Base-by-base conservation (phyloP, 1,139 yeast genomes). In the Sugiyamaella novakii region DNA sequence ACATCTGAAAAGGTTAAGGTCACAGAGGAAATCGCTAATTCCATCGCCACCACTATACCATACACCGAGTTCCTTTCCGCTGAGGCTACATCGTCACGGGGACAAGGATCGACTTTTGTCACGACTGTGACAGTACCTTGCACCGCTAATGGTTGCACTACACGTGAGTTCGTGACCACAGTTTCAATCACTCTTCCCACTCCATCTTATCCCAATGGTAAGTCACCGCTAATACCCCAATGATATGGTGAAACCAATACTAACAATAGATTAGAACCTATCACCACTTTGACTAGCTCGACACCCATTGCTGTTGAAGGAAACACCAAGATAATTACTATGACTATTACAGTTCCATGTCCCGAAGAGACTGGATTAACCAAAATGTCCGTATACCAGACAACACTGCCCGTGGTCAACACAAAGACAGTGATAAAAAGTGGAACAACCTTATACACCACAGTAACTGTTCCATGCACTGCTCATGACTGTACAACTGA, bases 281-380 rank as follows among this genome's bases (percentile, higher is more conserved):
- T 47, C 35, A 51, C 54, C 10, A 48, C 52, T 3, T 12, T 48
- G 18, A 40, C 51, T 5, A 33, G 40, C 5, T 44, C 52, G 8
- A 41, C 49, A 6, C 30, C 52, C 15, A 15, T 51, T 21, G 49
- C 43, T 3, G 46, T 48, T 22, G 35, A 46, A 15, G 48, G 43
- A 7, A 51, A 46, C 18, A 55, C 58, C n/a, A 47, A 35, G n/a
- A 30, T 38, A 5, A 34, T 57, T 5, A 54, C 59, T 2, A 40
- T 57, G 15, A 51, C 61, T 2, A 59, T 59, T 1, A 55, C 63
- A 8, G 38, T 59, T 15, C 63, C 63, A 4, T 59, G 61, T 39
- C 57, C 56, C n/a, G 50, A 36, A 18, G 18, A 12, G 22, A 35
- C 59, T 3, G 33, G 38, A 7, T 28, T 15, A 3, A 18, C 41